Evolutionary conservation across 768 basidiomycete species (phyloP).

Genomic region (Mycena epipterygia): DNA sequence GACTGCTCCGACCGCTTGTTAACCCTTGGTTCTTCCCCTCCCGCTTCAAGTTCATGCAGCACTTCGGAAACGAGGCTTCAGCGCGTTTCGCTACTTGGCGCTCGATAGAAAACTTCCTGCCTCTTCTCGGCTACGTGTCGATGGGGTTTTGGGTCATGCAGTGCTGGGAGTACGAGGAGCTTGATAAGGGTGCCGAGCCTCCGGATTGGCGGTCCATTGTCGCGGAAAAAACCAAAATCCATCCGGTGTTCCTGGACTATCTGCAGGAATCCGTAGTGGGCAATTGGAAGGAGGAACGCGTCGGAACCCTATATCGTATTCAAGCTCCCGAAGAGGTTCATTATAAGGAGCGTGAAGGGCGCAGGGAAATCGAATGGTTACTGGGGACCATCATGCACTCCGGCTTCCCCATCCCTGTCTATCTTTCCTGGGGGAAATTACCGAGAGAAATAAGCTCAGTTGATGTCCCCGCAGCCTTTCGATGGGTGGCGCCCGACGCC

Average conservation of each 20-base stretch:
- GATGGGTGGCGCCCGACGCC: neutral
- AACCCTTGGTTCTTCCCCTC: neutral
- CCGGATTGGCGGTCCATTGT: neutral
- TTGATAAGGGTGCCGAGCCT: neutral
- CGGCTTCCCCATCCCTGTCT: neutral
- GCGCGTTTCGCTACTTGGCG: neutral
- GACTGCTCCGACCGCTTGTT: neutral
- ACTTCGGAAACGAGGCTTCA: neutral
- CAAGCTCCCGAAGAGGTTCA: neutral
- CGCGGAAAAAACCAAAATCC: neutral
- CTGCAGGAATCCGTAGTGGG: neutral
- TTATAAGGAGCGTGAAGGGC: neutral
- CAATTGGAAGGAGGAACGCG: neutral
- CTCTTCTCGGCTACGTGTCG: constrained; percentile 10
- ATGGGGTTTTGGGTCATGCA: neutral
- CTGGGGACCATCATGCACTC: neutral
- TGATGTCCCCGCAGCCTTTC: neutral
- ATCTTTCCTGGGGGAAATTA: constrained; percentile 3
- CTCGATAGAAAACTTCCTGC: neutral
- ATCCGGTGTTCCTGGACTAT: neutral
- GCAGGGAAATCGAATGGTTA: neutral
- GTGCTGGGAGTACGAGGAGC: neutral
- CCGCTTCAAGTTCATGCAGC: neutral
- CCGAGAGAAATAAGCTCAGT: neutral
- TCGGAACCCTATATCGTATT: neutral